These are phyloP conservation scores for Talaromyces funiculosus DNA, from an alignment of 2,329 filamentous ascomycete genomes.

Conservation along the genomic window DNA sequence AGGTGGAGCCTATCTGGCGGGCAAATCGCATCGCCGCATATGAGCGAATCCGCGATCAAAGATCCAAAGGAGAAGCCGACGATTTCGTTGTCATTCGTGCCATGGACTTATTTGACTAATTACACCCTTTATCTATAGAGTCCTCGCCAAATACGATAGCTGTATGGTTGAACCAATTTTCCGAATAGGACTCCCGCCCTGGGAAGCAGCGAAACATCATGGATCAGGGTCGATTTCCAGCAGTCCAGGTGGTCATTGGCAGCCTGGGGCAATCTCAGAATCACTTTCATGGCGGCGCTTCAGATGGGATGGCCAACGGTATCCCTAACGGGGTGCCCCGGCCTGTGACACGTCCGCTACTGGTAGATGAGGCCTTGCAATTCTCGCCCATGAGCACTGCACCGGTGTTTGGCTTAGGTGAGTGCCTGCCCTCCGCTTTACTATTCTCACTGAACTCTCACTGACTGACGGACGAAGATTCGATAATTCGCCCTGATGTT, in stretches of 20 bases:
- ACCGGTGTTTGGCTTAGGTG: slow-evolving; percentile 43
- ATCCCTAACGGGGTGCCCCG: slow-evolving; percentile 14
- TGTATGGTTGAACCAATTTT: slow-evolving; percentile 14
- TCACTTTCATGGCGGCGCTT: slow-evolving; percentile 16
- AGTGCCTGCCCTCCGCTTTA: slow-evolving; percentile 13
- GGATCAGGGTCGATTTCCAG: slow-evolving; percentile 36
- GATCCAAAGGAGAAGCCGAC: neutral
- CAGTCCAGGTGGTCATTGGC: slow-evolving; percentile 40
- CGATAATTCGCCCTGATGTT: slow-evolving; percentile 38
- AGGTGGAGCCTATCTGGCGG: slow-evolving; percentile 4
- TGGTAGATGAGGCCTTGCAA: slow-evolving; percentile 44
- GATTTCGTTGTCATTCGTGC: slow-evolving; percentile 11
- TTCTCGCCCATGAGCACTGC: slow-evolving; percentile 48
- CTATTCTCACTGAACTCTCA: slow-evolving; percentile 17
- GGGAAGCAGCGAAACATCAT: slow-evolving; percentile 26
- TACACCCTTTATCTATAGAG: neutral
- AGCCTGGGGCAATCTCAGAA: slow-evolving; percentile 25
- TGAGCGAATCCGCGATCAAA: slow-evolving; percentile 7
- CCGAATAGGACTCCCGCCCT: slow-evolving; percentile 18
- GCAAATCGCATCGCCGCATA: slow-evolving; percentile 8
- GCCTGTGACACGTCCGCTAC: slow-evolving; percentile 32
- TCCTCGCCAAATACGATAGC: neutral
- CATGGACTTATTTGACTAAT: neutral
- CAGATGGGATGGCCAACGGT: slow-evolving; percentile 6
- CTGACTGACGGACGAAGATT: slow-evolving; percentile 29